Conservation (phyloP, 1,284 basidiomycete species). For the Cerrena zonata region DNA sequence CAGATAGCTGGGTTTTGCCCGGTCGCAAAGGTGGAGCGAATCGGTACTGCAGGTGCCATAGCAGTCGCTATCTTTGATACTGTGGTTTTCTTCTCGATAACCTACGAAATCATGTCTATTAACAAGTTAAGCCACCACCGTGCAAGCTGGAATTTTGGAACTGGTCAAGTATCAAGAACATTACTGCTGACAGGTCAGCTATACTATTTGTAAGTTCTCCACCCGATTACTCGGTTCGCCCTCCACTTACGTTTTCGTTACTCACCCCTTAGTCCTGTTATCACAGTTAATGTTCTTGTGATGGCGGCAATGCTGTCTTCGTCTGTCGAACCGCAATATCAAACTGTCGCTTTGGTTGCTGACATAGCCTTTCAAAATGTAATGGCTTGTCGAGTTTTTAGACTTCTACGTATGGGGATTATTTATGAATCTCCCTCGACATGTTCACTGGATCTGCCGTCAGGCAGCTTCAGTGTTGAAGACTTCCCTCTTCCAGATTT, state of each 20-base stretch:
- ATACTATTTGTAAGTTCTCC: neutral
- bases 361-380: too few species aligned
- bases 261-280: neutral
- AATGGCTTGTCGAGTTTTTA: too few species aligned
- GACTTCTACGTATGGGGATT: too few species aligned
- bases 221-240: too few species aligned
- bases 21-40: slow-evolving; percentile 1
- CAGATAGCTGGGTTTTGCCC: slow-evolving; percentile 1
- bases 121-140: slow-evolving; percentile 1
- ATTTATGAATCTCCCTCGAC: too few species aligned
- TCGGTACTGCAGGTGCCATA: slow-evolving; percentile 1
- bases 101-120: neutral
- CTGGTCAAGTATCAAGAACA: slow-evolving; percentile 1
- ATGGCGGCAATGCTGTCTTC: too few species aligned
- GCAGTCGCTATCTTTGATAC: slow-evolving; percentile 5
- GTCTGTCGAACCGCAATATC: too few species aligned
- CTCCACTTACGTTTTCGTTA: neutral
- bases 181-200: slow-evolving; percentile 2
- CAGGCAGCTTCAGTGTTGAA: too few species aligned
- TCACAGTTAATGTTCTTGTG: neutral
- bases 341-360: too few species aligned
- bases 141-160: neutral
- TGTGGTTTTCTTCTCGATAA: slow-evolving; percentile 6
- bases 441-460: too few species aligned
- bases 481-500: too few species aligned